phyloP scores from a whole-genome alignment of 2,329 filamentous ascomycete genomes.

The Pyrenochaeta sp. region DNA sequence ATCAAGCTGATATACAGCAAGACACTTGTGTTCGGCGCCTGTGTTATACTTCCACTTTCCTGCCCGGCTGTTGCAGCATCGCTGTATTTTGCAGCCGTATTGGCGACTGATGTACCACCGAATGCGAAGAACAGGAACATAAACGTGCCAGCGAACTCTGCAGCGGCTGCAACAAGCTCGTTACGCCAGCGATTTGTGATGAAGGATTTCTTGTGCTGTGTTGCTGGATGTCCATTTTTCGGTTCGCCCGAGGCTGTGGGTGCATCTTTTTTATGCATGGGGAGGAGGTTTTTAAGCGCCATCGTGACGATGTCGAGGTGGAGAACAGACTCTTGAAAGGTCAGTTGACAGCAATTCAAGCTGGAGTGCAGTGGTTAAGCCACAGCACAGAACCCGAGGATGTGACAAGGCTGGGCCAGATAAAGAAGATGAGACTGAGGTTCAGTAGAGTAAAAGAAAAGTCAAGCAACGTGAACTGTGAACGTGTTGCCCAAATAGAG shows the following conservation, averaged over 20 bases:
- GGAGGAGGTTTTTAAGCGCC: constrained; percentile 18
- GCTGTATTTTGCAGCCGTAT: constrained; percentile 35
- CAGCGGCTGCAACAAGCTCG: constrained; percentile 45
- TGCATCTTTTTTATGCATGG: constrained; percentile 11
- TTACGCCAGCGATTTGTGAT: constrained; percentile 37
- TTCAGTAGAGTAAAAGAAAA: not conserved
- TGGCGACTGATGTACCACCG: constrained; percentile 49
- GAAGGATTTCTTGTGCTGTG: not conserved
- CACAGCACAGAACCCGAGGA: too few species aligned
- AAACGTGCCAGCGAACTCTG: constrained; percentile 52
- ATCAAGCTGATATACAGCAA: constrained; percentile 48
- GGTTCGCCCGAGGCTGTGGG: not conserved
- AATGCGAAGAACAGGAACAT: constrained; percentile 54
- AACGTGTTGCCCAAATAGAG: constrained; percentile 1
- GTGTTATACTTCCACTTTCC: constrained; percentile 32
- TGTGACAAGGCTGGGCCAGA: not conserved
- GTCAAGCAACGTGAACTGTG: not conserved
- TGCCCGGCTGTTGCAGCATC: constrained; percentile 32
- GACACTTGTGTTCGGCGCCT: constrained; percentile 44
- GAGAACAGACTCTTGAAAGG: not conserved
- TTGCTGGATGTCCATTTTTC: constrained; percentile 1
- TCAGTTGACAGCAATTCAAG: not conserved
- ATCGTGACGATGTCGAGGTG: not conserved
- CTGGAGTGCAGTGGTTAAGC: too few species aligned
- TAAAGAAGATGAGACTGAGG: not conserved